Percentiles rank a stretch among this genome's conserved stretches.
phyloP scores from a whole-genome alignment of 768 basidiomycete species.

The Chalciporus sphaerocephalus region DNA sequence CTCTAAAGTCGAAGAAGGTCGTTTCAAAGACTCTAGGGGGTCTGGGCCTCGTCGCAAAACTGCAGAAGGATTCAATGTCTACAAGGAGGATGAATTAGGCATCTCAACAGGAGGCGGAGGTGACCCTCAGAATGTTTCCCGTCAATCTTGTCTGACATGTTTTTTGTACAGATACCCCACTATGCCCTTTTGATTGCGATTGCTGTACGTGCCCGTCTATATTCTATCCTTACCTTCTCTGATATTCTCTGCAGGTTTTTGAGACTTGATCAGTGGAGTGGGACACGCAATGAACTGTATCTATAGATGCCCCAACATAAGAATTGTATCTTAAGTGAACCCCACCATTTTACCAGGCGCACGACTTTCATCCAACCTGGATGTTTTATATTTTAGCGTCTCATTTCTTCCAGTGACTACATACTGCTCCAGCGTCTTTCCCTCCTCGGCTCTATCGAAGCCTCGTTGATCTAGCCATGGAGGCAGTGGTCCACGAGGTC shows the following conservation, averaged over 20 bases:
- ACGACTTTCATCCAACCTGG: neutral
- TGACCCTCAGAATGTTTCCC: constrained; percentile 33
- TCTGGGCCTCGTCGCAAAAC: constrained; percentile 65
- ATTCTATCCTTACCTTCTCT: neutral
- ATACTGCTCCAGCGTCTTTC: no score
- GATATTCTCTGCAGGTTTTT: constrained; percentile 24
- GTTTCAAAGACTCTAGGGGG: constrained; percentile 75
- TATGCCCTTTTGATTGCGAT: constrained; percentile 87
- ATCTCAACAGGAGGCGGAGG: constrained; percentile 68
- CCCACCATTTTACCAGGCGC: neutral
- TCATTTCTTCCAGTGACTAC: no score
- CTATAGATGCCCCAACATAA: neutral
- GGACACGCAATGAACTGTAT: neutral
- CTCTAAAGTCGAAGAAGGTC: constrained; percentile 36
- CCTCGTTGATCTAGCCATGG: constrained; percentile 38
- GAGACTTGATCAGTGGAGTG: neutral
- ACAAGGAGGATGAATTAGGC: constrained; percentile 80
- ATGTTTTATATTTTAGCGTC: neutral
- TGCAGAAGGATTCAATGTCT: constrained; percentile 74
- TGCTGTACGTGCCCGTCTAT: constrained; percentile 59
- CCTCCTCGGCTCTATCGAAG: constrained; percentile 53
- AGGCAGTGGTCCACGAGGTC: constrained; percentile 50
- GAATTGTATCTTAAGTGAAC: neutral
- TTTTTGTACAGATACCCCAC: constrained; percentile 58
- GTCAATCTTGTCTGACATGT: constrained; percentile 18